Evolutionary conservation across 495 filamentous ascomycete species (phyloP).

Genomic region (Penicillium atrosanguineum): DNA sequence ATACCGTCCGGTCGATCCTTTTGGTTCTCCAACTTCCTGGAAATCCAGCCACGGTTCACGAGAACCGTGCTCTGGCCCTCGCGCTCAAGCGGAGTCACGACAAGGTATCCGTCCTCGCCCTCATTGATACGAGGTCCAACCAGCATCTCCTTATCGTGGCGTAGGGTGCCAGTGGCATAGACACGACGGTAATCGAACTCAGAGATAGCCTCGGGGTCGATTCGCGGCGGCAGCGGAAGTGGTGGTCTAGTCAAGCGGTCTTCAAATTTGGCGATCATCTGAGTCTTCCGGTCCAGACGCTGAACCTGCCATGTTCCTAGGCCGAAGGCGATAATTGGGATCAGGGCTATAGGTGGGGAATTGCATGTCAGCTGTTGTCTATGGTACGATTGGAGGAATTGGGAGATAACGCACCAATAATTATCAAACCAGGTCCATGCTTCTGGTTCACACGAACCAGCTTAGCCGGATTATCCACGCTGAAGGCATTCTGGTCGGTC

Average conservation of each 20-base stretch:
- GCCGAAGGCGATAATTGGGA: slow-evolving; percentile 85
- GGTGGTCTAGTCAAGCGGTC: slow-evolving; percentile 85
- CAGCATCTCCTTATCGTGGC: slow-evolving; percentile 94
- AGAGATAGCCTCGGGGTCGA: slow-evolving; percentile 74
- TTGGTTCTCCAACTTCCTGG: slow-evolving; percentile 65
- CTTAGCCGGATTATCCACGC: slow-evolving; percentile 79
- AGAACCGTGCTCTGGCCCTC: slow-evolving; percentile 66
- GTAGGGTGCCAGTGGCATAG: slow-evolving; percentile 65
- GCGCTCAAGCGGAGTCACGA: slow-evolving; percentile 86
- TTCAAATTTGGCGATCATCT: slow-evolving; percentile 83
- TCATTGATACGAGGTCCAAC: slow-evolving; percentile 87
- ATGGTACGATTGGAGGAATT: not conserved
- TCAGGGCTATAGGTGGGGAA: slow-evolving; percentile 66
- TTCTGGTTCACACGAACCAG: slow-evolving; percentile 69
- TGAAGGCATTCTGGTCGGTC: slow-evolving; percentile 46
- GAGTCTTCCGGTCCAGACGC: slow-evolving; percentile 88
- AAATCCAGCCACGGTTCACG: slow-evolving; percentile 88
- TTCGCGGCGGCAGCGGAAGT: slow-evolving; percentile 75
- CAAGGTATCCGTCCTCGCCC: slow-evolving; percentile 84
- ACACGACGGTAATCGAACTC: slow-evolving; percentile 95
- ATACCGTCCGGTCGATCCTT: slow-evolving; percentile 56
- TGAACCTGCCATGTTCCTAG: slow-evolving; percentile 97
- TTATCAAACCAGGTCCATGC: slow-evolving; percentile 78
- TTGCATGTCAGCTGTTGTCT: slow-evolving; percentile 3
- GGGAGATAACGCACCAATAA: slow-evolving; percentile 60